These are phyloP conservation scores for Adansonia rubrostipa DNA, from an alignment of 441 rosid genomes.

Conservation along the genomic window DNA sequence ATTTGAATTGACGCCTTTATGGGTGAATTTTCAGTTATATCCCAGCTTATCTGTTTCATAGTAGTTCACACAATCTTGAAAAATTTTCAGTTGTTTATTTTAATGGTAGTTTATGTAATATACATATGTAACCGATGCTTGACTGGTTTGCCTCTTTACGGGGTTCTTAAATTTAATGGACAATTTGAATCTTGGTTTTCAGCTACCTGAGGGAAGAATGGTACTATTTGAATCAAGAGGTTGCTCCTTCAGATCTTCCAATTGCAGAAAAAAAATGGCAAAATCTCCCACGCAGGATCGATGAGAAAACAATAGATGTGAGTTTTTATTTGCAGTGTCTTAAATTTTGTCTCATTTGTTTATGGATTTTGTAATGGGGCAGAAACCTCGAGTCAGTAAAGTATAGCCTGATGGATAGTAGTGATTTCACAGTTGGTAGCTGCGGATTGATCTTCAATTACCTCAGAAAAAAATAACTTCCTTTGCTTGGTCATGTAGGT, in stretches of 20 bases:
- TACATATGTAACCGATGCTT: neutral
- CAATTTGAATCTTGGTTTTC: conserved; percentile 29
- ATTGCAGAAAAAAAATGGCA: conserved; percentile 66
- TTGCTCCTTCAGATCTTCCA: conserved; percentile 55
- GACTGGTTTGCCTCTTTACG: conserved; percentile 18
- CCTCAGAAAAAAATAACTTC: neutral
- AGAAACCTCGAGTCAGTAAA: neutral
- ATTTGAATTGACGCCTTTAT: conserved; percentile 1
- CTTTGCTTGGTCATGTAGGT: neutral
- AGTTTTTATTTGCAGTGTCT: conserved; percentile 24
- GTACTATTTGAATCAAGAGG: conserved; percentile 60
- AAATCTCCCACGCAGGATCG: conserved; percentile 60
- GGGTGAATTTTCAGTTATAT: neutral
- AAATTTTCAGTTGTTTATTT: neutral
- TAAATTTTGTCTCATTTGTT: neutral
- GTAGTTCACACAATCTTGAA: neutral
- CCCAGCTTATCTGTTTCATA: neutral
- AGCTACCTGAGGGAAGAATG: conserved; percentile 86
- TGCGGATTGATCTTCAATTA: neutral
- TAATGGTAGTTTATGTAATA: neutral
- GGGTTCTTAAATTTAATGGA: conserved; percentile 21
- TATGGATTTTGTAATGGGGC: neutral
- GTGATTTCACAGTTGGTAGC: neutral
- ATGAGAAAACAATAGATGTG: conserved; percentile 49
- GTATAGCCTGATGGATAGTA: neutral